These are phyloP conservation scores for Cladophialophora bantiana DNA, from an alignment of 2,329 filamentous ascomycete species.

Conservation along the genomic window DNA sequence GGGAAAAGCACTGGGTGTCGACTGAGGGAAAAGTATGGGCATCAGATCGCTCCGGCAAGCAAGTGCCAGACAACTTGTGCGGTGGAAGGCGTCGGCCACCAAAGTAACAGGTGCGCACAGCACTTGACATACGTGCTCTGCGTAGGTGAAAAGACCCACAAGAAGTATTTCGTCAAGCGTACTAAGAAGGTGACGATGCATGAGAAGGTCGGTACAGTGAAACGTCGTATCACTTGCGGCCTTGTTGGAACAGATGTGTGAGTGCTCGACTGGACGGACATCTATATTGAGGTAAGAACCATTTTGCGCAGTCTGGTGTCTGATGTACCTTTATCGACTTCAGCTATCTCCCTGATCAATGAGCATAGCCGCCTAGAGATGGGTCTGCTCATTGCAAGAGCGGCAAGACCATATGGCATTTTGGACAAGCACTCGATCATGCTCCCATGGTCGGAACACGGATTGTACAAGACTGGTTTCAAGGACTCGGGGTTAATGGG, in stretches of 20 bases:
- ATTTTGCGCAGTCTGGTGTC: neutral
- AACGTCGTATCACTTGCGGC: constrained; percentile 3
- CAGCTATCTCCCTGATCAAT: neutral
- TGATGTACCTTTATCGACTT: neutral
- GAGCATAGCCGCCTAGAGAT: neutral
- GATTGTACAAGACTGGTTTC: neutral
- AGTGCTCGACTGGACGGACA: neutral
- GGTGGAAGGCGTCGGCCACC: constrained; percentile 10
- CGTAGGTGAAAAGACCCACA: constrained; percentile 2
- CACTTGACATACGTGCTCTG: constrained; percentile 7
- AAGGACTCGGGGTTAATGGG: neutral
- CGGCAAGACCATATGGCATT: constrained; percentile 3
- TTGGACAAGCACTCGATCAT: neutral
- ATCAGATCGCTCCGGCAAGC: constrained; percentile 8
- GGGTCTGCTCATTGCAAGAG: constrained; percentile 1
- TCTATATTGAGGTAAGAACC: neutral
- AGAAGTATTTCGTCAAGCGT: constrained; percentile 11
- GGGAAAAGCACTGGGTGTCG: neutral
- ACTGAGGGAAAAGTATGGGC: neutral
- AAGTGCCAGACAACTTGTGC: constrained; percentile 11
- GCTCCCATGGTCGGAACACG: neutral
- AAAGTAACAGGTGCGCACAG: neutral
- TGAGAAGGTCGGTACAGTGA: constrained; percentile 5
- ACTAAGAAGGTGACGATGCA: constrained; percentile 4
- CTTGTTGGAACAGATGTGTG: neutral